Base-by-base conservation (phyloP, 345 rosid genomes). In the Hibiscus mutabilis region DNA sequence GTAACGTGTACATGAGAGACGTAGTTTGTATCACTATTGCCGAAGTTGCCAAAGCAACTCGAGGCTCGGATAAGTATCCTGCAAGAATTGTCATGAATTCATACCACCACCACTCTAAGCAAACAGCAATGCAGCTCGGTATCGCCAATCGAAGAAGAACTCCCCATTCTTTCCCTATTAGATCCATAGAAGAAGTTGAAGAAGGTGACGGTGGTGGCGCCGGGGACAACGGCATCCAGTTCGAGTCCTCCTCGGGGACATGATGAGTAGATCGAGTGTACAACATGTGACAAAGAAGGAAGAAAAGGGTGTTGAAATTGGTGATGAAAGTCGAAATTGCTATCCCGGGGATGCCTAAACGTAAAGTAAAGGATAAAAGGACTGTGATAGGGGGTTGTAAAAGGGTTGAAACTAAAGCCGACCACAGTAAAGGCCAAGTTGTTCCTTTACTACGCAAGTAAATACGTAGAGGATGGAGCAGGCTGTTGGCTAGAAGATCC, bases 81-180 rank as follows among this genome's bases (percentile, higher is more conserved):
- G 97, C 84, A 4, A 83, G 81, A n/a, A 94, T 82, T 7, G 97
- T 91, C 98, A 94, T 91, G 78, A 94, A 78, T 72, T 94, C 97
- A 22, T 91, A 94, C 98, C 98, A 94, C 98, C 98, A 94, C 98
- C 98, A 94, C 74, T 94, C 98, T 66, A 94, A 79, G 74, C 98
- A 94, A 35, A 94, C 96, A 0, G 84, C 93, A n/a, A 88, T 35
- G 70, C 98, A 91, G 51, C 97, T 91, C 0, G 97, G 97, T 5
- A 91, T 76, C 0, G 97, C 91, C 1, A 94, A 83, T 16, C 83
- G 61, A 6, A 94, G 77, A 16, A 94, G 79, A 70, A 72, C 59
- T 53, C 79, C 74, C 98, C 97, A 94, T 27, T 84, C 89, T 4
- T 82, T 73, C 12, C 80, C 70, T 4, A 47, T 16, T 0, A 66